Conservation (phyloP, 2,329 filamentous ascomycete genomes). For the Diplodia corticola region DNA sequence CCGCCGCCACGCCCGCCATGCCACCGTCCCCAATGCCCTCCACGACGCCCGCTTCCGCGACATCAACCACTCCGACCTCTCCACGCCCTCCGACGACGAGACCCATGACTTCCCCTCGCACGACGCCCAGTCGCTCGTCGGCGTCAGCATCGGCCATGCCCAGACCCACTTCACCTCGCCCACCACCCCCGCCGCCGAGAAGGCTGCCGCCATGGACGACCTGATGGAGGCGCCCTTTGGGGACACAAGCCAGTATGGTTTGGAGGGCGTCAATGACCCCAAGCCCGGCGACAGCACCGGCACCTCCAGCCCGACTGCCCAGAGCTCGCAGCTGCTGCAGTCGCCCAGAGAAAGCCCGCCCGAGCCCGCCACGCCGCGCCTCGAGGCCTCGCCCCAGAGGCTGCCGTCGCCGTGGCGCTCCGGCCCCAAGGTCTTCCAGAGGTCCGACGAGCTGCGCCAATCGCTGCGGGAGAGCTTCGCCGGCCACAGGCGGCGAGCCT, state of each 20-base stretch:
- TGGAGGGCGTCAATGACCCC: slow-evolving; percentile 28
- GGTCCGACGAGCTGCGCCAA: slow-evolving; percentile 38
- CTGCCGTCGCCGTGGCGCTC: slow-evolving; percentile 51
- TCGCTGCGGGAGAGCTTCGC: slow-evolving; percentile 42
- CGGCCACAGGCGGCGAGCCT: slow-evolving; percentile 40
- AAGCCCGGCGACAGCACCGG: slow-evolving; percentile 1
- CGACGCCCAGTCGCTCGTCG: slow-evolving; percentile 51
- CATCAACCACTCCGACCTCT: slow-evolving; percentile 39
- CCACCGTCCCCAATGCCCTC: slow-evolving; percentile 37
- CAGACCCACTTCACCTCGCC: slow-evolving; percentile 60
- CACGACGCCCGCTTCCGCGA: slow-evolving; percentile 45
- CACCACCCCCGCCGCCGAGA: slow-evolving; percentile 59
- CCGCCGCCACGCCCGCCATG: neutral
- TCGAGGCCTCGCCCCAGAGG: slow-evolving; percentile 26
- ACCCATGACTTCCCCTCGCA: slow-evolving; percentile 36
- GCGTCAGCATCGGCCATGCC: slow-evolving; percentile 59
- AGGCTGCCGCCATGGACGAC: slow-evolving; percentile 56
- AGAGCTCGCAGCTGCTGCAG: slow-evolving; percentile 11
- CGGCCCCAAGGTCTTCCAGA: slow-evolving; percentile 39
- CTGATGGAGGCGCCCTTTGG: slow-evolving; percentile 51
- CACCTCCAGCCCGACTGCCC: neutral
- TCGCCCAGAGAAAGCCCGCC: slow-evolving; percentile 25
- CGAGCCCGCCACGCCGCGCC: neutral
- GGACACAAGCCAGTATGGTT: slow-evolving; percentile 36
- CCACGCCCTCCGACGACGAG: slow-evolving; percentile 49